Evolutionary conservation across 2,329 filamentous ascomycete genomes (phyloP).

Genomic region (Ophiostoma piceae): DNA sequence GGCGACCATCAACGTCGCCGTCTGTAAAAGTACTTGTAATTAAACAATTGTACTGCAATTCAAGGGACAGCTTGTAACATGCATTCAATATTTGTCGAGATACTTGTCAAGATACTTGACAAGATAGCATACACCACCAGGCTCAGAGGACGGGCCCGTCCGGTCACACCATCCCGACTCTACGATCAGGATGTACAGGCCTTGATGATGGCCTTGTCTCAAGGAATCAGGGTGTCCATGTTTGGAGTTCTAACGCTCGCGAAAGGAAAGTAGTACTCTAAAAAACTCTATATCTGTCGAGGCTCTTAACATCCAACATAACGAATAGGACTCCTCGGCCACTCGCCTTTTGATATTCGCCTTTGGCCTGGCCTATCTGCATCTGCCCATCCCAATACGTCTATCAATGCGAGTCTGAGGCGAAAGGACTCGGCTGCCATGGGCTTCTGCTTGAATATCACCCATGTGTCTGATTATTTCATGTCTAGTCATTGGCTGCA

Average conservation of each 20-base stretch:
- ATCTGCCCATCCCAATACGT: neutral
- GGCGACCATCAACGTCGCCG: neutral
- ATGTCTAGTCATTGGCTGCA: conserved; percentile 10
- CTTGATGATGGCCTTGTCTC: neutral
- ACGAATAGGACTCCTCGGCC: neutral
- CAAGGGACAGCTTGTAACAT: neutral
- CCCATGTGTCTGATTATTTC: neutral
- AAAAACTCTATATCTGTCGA: neutral
- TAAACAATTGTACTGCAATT: neutral
- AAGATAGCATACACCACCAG: neutral
- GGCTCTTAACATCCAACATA: neutral
- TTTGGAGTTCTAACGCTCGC: neutral
- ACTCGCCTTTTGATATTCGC: neutral
- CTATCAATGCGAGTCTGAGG: neutral
- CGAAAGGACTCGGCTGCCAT: neutral
- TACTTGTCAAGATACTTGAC: neutral
- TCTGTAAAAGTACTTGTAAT: neutral
- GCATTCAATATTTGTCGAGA: neutral
- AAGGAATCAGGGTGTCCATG: neutral
- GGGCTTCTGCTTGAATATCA: neutral
- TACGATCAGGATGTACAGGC: neutral
- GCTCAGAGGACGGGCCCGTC: conserved; percentile 15
- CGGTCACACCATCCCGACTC: conserved; percentile 17
- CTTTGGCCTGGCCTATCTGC: neutral
- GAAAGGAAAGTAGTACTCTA: neutral